Evolutionary conservation across 345 rosid genomes (phyloP).

Genomic region (Atalantia buxifolia): DNA sequence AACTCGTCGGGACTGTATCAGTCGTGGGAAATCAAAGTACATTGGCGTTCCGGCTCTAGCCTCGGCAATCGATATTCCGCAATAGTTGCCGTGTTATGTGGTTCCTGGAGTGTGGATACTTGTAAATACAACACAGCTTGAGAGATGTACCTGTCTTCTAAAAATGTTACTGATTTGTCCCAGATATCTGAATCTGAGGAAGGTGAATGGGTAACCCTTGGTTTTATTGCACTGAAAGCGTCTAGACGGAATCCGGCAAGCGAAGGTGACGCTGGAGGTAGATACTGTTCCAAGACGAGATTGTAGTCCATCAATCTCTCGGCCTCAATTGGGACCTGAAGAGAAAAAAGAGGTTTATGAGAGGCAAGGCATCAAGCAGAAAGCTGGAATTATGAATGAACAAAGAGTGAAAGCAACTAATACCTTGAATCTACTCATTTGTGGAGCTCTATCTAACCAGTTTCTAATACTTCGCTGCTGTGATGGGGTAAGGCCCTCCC

Average conservation of each 20-base stretch:
- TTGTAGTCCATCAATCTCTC: conserved; percentile 72
- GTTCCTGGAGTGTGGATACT: conserved; percentile 84
- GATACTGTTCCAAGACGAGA: conserved; percentile 71
- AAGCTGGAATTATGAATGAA: not conserved
- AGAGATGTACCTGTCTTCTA: conserved; percentile 76
- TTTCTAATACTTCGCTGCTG: conserved; percentile 50
- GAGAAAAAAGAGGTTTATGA: conserved; percentile 1
- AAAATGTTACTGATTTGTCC: conserved; percentile 51
- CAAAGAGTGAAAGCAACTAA: not conserved
- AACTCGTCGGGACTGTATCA: conserved; percentile 59
- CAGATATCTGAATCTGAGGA: conserved; percentile 55
- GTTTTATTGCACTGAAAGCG: conserved; percentile 72
- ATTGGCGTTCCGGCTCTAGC: no score
- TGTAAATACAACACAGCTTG: conserved; percentile 77
- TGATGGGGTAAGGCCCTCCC: conserved; percentile 35
- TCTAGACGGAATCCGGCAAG: conserved; percentile 87
- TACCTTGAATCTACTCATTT: conserved; percentile 84
- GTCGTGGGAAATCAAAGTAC: no score
- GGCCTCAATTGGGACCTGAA: conserved; percentile 70
- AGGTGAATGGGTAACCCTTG: conserved; percentile 79
- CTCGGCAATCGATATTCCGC: no score
- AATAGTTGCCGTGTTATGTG: conserved; percentile 64
- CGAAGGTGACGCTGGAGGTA: conserved; percentile 75
- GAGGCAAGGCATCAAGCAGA: not conserved
- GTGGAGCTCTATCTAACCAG: conserved; percentile 83